Conservation (phyloP, 768 basidiomycete genomes). For the Tulasnella sp. region DNA sequence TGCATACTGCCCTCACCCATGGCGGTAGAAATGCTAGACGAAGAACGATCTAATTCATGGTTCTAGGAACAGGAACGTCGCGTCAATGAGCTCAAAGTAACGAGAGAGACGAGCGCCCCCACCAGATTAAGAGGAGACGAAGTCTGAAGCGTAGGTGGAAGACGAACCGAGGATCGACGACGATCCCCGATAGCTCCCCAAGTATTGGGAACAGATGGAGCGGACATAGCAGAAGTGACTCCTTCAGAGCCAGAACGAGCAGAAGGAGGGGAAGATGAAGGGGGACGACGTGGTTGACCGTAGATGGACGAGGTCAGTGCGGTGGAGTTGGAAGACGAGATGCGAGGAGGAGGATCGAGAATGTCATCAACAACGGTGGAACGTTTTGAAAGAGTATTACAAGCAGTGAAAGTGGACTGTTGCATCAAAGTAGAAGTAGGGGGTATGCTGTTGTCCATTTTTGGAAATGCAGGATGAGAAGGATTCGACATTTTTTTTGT, state of each 20-base stretch:
- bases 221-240: background rate
- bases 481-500: background rate
- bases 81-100: background rate
- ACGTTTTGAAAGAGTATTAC: background rate
- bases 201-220: background rate
- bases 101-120: background rate
- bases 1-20: background rate
- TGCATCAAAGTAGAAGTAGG: background rate
- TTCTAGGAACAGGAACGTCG: background rate
- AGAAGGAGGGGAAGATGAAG: background rate
- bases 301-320: background rate
- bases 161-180: background rate
- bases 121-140: background rate
- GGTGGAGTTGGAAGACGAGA: background rate
- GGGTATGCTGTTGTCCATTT: background rate
- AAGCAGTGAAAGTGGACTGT: background rate
- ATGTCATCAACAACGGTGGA: background rate
- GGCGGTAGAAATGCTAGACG: background rate
- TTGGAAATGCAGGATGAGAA: background rate
- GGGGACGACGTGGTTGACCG: background rate
- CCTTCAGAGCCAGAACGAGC: background rate
- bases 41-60: background rate
- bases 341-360: background rate
- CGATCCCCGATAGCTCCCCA: background rate
- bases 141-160: background rate